Evolutionary conservation across 2,329 filamentous ascomycete genomes (phyloP), one percentile per base, ranked within the genome.

Genomic region (Alternaria novae-zelandiae): DNA sequence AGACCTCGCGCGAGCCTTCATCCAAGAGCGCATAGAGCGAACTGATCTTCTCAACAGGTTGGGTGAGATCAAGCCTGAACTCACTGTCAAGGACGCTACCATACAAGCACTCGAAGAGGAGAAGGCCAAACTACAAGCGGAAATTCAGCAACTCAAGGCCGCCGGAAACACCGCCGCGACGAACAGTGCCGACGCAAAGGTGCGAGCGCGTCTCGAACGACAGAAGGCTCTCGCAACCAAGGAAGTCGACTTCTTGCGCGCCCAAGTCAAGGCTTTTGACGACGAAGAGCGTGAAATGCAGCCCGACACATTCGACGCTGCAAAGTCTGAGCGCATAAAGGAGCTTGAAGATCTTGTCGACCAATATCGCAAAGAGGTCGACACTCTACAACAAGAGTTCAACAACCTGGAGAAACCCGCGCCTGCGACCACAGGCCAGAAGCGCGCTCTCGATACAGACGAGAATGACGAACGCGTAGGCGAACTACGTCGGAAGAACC

Each of bases 221-320:
- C 95, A 98, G 77, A 91, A 93, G 61, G 88, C 87, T 1, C 86
- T 99, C 8, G 93, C 94, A 0, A 86, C 93, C 23, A 97, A 97
- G 76, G 96, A 99, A 78, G 93, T 96, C 0, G 94, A 97, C 70
- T 97, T 97, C 77, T 86, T 99, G 7, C 91, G 96, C 21, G 95
- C 93, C 0, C 96, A 99, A 79, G 86, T 98, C 58, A 94, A 94
- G 81, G 91, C 92, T 0, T 82, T 96, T 64, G 93, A 98, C 73
- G 87, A 89, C 1, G 96, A 99, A 79, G 94, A 98, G 73, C 88
- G 89, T 57, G 94, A 94, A 0, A 91, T 97, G 82, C 89, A 95
- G 59, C 89, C 92, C 0, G 92, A 93, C 32, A 89, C 88, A 46
- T 90, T 91, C 57, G 93, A 99, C 73, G 87, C 91, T 69, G 86